Evolutionary conservation across 139 green algal genomes (phyloP).

Genomic region (Mychonastes homosphaera): DNA sequence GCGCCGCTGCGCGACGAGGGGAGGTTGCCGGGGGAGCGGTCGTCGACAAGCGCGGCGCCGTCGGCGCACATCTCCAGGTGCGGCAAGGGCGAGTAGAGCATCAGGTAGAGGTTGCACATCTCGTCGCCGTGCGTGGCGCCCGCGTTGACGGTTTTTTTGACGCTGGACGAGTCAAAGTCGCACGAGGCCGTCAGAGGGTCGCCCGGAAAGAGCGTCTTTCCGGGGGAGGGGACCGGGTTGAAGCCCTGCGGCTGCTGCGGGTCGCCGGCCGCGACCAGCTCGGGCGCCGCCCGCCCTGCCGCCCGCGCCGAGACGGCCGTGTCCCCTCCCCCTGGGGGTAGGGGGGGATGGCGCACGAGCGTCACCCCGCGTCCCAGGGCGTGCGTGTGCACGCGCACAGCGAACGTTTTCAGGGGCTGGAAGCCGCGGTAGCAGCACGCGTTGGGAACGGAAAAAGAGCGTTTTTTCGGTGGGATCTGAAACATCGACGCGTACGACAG

Average conservation of each 20-base stretch:
- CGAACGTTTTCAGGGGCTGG: slow-evolving; percentile 62
- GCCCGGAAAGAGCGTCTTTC: slow-evolving; percentile 31
- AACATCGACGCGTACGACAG: slow-evolving; percentile 57
- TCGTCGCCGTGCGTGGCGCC: slow-evolving; percentile 57
- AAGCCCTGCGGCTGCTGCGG: slow-evolving; percentile 61
- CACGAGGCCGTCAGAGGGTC: slow-evolving; percentile 55
- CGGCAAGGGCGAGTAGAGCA: slow-evolving; percentile 38
- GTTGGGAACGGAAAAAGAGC: slow-evolving; percentile 44
- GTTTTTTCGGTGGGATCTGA: slow-evolving; percentile 40
- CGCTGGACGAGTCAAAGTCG: slow-evolving; percentile 54
- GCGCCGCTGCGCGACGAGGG: slow-evolving; percentile 11
- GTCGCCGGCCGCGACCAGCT: slow-evolving; percentile 20
- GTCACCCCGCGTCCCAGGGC: slow-evolving; percentile 40
- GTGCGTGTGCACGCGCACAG: slow-evolving; percentile 78
- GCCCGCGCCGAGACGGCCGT: neutral
- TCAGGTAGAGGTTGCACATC: slow-evolving; percentile 93
- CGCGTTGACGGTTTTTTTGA: slow-evolving; percentile 12
- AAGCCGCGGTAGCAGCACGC: slow-evolving; percentile 65
- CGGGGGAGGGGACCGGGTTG: slow-evolving; percentile 34
- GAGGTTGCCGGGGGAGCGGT: slow-evolving; percentile 24
- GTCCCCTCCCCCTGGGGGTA: neutral
- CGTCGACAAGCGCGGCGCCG: slow-evolving; percentile 7
- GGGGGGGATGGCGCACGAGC: neutral
- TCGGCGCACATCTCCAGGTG: slow-evolving; percentile 33
- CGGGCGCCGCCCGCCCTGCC: neutral